Conservation (phyloP, 352 stramenopile genomes). For the Blastocystis sp. region DNA sequence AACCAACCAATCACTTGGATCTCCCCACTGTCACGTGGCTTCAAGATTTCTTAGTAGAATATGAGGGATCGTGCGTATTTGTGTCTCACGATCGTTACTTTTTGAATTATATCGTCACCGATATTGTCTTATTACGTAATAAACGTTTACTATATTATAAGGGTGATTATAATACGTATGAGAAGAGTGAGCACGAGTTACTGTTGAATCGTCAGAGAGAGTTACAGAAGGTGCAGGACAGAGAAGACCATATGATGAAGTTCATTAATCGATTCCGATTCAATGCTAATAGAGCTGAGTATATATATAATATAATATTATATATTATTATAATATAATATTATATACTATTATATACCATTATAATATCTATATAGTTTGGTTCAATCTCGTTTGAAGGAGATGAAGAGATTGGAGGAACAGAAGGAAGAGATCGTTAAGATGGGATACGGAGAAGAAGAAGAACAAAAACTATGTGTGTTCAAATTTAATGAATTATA, state of each 20-base stretch:
- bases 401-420: too few species aligned
- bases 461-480: too few species aligned
- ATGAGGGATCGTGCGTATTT: slow-evolving; percentile 79
- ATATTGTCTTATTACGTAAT: slow-evolving; percentile 87
- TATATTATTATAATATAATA: too few species aligned
- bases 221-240: slow-evolving; percentile 41
- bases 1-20: slow-evolving; percentile 94
- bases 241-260: slow-evolving; percentile 16
- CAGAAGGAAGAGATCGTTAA: too few species aligned
- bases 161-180: slow-evolving; percentile 89
- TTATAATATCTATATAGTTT: too few species aligned
- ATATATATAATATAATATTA: not conserved
- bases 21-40: slow-evolving; percentile 83
- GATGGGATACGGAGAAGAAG: too few species aligned
- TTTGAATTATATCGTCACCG: slow-evolving; percentile 82
- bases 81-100: slow-evolving; percentile 98
- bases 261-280: slow-evolving; percentile 66
- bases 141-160: slow-evolving; percentile 84
- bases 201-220: slow-evolving; percentile 57
- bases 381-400: too few species aligned
- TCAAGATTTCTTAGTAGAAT: slow-evolving; percentile 80
- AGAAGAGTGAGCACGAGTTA: slow-evolving; percentile 73
- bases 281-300: slow-evolving; percentile 38
- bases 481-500: too few species aligned
- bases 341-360: too few species aligned